Conservation (phyloP, 306 rosid species). For the Macrotyloma uniflorum region DNA sequence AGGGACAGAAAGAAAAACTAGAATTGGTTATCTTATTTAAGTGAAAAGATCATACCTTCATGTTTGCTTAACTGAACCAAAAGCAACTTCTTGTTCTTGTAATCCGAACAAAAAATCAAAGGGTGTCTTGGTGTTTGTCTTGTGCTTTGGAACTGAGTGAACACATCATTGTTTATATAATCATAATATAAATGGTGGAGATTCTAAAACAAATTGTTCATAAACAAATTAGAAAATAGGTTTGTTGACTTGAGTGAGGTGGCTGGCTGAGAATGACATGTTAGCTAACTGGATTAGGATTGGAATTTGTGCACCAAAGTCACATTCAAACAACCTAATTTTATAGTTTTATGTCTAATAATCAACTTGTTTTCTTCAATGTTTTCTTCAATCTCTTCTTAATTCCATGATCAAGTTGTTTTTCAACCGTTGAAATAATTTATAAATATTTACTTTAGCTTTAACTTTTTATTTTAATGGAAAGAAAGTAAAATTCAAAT, state of each 20-base stretch:
- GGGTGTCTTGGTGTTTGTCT: slow-evolving; percentile 5
- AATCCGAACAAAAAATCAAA: not conserved
- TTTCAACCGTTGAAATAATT: not conserved
- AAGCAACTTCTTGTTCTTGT: not conserved
- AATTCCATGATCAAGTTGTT: not conserved
- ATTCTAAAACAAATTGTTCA: no score
- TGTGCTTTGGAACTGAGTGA: slow-evolving; percentile 21
- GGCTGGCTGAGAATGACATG: not conserved
- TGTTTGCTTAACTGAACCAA: slow-evolving; percentile 8
- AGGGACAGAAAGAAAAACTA: not conserved
- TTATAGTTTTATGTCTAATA: not conserved
- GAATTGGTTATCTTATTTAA: not conserved
- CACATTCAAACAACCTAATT: not conserved
- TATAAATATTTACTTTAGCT: not conserved
- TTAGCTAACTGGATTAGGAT: not conserved
- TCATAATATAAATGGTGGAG: no score
- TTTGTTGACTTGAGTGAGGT: not conserved
- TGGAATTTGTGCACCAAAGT: not conserved
- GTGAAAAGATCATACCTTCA: slow-evolving; percentile 37
- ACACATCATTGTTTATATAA: not conserved
- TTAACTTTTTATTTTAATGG: not conserved
- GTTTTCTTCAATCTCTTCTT: not conserved
- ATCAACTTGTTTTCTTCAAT: not conserved
- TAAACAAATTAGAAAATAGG: no score
- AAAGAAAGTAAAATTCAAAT: no score